Percentiles rank a stretch among this genome's conserved stretches.
phyloP scores from a whole-genome alignment of 441 rosid genomes.

The Brassica balearica region DNA sequence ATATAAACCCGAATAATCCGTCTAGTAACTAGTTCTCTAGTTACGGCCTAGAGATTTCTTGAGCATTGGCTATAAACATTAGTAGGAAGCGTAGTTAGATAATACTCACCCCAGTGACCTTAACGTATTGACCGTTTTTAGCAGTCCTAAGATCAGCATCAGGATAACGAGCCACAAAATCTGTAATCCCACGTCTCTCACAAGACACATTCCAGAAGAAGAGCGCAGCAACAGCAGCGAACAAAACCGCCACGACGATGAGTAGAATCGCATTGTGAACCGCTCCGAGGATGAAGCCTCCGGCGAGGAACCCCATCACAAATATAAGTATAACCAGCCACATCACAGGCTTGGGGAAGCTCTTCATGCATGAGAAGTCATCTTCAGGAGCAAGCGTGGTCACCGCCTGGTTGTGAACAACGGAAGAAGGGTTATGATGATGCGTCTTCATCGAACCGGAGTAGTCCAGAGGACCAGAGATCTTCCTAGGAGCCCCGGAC shows the following conservation, averaged over 20 bases:
- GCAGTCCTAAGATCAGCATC: constrained; percentile 95
- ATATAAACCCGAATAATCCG: too few relatives aligned
- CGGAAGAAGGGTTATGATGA: constrained; percentile 54
- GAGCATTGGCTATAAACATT: not conserved
- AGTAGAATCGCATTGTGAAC: constrained; percentile 96
- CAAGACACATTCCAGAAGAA: constrained; percentile 86
- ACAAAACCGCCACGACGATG: constrained; percentile 85
- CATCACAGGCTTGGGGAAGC: constrained; percentile 82
- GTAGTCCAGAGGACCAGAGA: constrained; percentile 88
- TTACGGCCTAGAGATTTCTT: not conserved
- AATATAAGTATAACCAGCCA: constrained; percentile 88
- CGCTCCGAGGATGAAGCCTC: constrained; percentile 96
- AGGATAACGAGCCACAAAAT: constrained; percentile 73
- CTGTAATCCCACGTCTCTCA: constrained; percentile 79
- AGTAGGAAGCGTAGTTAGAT: not conserved
- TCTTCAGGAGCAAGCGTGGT: constrained; percentile 80
- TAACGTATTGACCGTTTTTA: constrained; percentile 91
- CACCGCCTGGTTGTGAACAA: constrained; percentile 80
- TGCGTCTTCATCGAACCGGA: constrained; percentile 76
- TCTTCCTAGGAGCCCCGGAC: constrained; percentile 87
- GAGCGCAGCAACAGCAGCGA: constrained; percentile 72
- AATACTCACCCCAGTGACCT: constrained; percentile 87
- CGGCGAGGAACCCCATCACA: constrained; percentile 96
- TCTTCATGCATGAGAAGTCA: constrained; percentile 78
- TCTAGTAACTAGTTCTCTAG: too few relatives aligned